phyloP scores from a whole-genome alignment of 2,329 filamentous ascomycete species.

The Fusarium sp. region DNA sequence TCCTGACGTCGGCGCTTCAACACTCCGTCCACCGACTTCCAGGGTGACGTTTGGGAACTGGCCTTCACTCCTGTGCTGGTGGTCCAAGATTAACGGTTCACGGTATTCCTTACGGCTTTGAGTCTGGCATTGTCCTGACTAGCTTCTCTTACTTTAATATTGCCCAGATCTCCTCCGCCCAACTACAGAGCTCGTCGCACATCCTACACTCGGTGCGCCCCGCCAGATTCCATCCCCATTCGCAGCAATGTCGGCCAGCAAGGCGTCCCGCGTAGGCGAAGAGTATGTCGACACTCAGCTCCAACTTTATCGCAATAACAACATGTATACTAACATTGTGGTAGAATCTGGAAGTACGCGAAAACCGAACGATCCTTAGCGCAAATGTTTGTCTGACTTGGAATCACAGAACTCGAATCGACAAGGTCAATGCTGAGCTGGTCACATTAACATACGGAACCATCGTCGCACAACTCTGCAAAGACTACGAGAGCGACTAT shows the following conservation, averaged over 20 bases:
- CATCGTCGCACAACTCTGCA: conserved; percentile 95
- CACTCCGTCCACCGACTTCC: conserved; percentile 40
- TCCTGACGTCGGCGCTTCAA: conserved; percentile 43
- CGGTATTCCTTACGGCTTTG: background rate
- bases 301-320: conserved; percentile 9
- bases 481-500: conserved; percentile 96
- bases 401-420: conserved; percentile 81
- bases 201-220: background rate
- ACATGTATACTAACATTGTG: conserved; percentile 45
- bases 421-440: conserved; percentile 98
- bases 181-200: background rate
- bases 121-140: background rate
- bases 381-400: conserved; percentile 20
- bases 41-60: conserved; percentile 37
- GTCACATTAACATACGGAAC: conserved; percentile 98
- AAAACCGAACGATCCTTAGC: background rate
- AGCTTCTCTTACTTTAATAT: background rate
- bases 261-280: conserved; percentile 71
- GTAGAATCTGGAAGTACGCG: conserved; percentile 92
- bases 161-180: background rate
- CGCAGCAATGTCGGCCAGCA: conserved; percentile 66
- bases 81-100: conserved; percentile 11
- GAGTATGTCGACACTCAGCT: conserved; percentile 60
- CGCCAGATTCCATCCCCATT: background rate
- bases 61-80: conserved; percentile 28